Conservation (phyloP, 805 yeast species). For the Cephaloascus fragrans region DNA sequence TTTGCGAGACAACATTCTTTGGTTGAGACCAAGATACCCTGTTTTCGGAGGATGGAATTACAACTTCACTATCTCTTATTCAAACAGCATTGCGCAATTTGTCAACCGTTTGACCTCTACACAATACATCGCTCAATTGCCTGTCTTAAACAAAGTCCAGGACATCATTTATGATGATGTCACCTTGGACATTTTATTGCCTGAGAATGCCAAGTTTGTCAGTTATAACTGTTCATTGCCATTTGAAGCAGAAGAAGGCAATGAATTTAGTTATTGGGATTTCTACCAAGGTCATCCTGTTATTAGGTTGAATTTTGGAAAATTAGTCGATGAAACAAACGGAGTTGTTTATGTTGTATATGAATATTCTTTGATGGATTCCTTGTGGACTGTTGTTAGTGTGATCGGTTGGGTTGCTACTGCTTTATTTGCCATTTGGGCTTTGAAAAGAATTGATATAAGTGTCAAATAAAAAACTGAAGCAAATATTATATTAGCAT, state of each 20-base stretch:
- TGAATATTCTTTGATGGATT: constrained; percentile 41
- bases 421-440: constrained; percentile 47
- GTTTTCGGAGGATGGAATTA: constrained; percentile 93
- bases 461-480: neutral
- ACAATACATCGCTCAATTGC: constrained; percentile 52
- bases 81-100: constrained; percentile 43
- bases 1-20: constrained; percentile 30
- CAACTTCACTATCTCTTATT: constrained; percentile 95
- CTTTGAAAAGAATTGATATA: constrained; percentile 36
- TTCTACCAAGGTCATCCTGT: constrained; percentile 70
- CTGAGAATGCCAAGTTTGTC: constrained; percentile 69
- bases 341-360: constrained; percentile 54
- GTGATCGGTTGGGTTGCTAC: constrained; percentile 53
- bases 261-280: constrained; percentile 60
- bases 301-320: constrained; percentile 45
- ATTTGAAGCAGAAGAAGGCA: constrained; percentile 18
- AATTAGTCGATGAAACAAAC: constrained; percentile 57
- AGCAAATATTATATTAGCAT: too few species aligned
- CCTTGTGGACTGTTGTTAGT: constrained; percentile 55
- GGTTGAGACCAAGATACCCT: constrained; percentile 85
- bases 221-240: constrained; percentile 49
- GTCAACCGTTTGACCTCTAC: constrained; percentile 37
- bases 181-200: constrained; percentile 57
- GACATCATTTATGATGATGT: constrained; percentile 63
- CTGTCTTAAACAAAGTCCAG: constrained; percentile 61